Base-by-base conservation (phyloP, 768 basidiomycete species). In the Glaciozyma martinii region DNA sequence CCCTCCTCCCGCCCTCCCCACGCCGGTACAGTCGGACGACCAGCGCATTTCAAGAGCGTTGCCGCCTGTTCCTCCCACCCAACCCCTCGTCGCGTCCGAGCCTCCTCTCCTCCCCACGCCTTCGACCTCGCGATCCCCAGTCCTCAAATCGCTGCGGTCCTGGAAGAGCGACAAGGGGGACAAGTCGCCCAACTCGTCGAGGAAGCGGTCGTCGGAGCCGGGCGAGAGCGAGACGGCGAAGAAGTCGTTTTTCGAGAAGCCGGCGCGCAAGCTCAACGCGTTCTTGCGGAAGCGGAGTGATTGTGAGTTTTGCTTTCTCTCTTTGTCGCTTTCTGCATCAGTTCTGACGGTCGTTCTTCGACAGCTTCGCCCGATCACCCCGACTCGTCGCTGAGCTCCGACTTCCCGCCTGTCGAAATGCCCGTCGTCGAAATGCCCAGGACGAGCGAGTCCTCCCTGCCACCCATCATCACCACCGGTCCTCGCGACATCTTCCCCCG, bases 241-340 rank as follows among this genome's bases (percentile, higher is more conserved):
- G n/a, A 25, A 3, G 25, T 53, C 52, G 27, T 47, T 47, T 12
- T 62, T 68, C 54, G 21, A 23, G n/a, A 40, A 40, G 56, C 56
- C 29, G 2, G 56, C 23, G 25, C 23, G n/a, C 37, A 43, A n/a
- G 47, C 23, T 27, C 23, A 27, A 49, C 8, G 47, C 47, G 56
- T 62, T 65, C 59, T 44, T 46, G 44, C 58, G 58, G 25, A 40
- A 60, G 32, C 40, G 57, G 16, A 54, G 53, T n/a, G 59, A 59
- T 25, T 62, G 52, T 52, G 15, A 43, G 54, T 54, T 44, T 8
- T 16, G 7, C 8, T 42, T 5, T 18, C 18, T 8, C 10, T 37
- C 47, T n/a, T n/a, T n/a, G 1, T 23, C 3, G 4, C 30, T 32
- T n/a, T 6, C 1, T 21, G 44, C 16, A 4, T 33, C 27, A 15